Evolutionary conservation across 2,329 filamentous ascomycete species (phyloP).

Genomic region (Claviceps digitariae): DNA sequence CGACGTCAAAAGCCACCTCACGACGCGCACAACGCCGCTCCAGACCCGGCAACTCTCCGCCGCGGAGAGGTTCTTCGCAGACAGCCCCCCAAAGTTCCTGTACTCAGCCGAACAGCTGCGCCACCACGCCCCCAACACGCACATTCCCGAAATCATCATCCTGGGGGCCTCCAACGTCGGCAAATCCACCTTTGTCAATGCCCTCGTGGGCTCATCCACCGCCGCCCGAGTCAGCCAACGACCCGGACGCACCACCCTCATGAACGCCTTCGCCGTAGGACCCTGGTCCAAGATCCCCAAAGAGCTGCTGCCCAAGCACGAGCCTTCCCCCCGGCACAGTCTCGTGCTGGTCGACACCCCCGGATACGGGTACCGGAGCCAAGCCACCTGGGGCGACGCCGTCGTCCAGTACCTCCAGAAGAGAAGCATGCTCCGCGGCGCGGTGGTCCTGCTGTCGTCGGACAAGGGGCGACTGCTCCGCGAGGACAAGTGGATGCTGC

Average conservation of each 20-base stretch:
- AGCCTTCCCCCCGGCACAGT: slow-evolving; percentile 30
- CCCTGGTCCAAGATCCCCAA: slow-evolving; percentile 19
- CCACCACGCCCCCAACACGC: slow-evolving; percentile 36
- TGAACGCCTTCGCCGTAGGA: slow-evolving; percentile 44
- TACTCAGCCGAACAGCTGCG: slow-evolving; percentile 36
- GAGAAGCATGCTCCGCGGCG: slow-evolving; percentile 34
- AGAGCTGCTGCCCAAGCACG: slow-evolving; percentile 18
- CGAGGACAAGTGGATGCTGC: slow-evolving; percentile 33
- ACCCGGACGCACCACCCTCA: slow-evolving; percentile 38
- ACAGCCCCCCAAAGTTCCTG: slow-evolving; percentile 24
- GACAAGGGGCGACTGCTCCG: slow-evolving; percentile 38
- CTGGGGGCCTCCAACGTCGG: slow-evolving; percentile 82
- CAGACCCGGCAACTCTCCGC: slow-evolving; percentile 14
- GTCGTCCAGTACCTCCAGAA: slow-evolving; percentile 36
- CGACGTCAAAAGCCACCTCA: not conserved
- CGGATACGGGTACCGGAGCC: slow-evolving; percentile 34
- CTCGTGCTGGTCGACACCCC: slow-evolving; percentile 39
- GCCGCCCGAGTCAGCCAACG: slow-evolving; percentile 35
- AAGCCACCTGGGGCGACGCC: slow-evolving; percentile 36
- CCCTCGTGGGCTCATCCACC: slow-evolving; percentile 42
- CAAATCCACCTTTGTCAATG: slow-evolving; percentile 81
- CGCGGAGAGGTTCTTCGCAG: slow-evolving; percentile 18
- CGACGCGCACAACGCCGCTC: slow-evolving; percentile 6
- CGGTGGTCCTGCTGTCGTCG: slow-evolving; percentile 38
- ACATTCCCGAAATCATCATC: slow-evolving; percentile 53